These are phyloP conservation scores for Solanum hybrid DNA, from an alignment of 305 asterid genomes.

Conservation along the genomic window DNA sequence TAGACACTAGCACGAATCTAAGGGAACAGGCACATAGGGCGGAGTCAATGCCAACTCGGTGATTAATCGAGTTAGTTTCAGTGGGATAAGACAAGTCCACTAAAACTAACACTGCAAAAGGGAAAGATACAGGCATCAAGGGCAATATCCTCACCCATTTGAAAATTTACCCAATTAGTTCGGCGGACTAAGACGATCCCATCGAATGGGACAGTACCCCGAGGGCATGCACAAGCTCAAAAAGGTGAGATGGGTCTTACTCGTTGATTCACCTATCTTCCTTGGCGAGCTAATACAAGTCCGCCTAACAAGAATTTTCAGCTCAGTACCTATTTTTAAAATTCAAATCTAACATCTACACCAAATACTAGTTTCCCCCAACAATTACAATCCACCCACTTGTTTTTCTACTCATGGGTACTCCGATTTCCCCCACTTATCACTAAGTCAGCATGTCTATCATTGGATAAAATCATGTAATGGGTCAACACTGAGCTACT, in stretches of 20 bases:
- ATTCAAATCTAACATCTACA: neutral
- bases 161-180: neutral
- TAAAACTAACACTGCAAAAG: neutral
- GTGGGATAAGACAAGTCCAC: neutral
- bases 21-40: neutral
- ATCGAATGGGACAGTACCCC: neutral
- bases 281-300: neutral
- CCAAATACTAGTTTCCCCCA: neutral
- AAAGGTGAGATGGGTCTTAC: neutral
- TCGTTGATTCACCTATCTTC: neutral
- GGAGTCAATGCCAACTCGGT: neutral
- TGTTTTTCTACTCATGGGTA: neutral
- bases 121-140: neutral
- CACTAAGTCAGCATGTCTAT: neutral
- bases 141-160: neutral
- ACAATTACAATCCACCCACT: neutral
- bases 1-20: neutral
- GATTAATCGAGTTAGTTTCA: neutral
- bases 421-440: neutral
- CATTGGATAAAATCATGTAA: neutral
- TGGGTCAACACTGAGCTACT: neutral
- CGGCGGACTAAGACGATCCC: neutral
- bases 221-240: neutral
- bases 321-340: neutral
- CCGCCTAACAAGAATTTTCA: neutral